Evolutionary conservation across 306 rosid species (phyloP), one percentile per base, ranked within the genome.

Genomic region (Senna tora): DNA sequence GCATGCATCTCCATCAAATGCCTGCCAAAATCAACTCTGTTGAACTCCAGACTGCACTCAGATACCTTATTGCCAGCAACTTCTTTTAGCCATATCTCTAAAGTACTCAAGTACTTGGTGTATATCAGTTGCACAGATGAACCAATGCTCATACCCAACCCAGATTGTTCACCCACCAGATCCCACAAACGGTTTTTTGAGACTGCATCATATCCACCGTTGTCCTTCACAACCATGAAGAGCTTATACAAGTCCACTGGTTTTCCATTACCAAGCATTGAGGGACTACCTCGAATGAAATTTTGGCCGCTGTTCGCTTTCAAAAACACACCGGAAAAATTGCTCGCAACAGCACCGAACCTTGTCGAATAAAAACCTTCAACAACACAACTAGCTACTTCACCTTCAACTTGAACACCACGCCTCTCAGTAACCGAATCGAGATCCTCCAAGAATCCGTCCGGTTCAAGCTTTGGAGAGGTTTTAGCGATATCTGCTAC

Each of bases 181-280:
- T 79, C 86, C 98, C 98, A 93, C 39, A 83, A 58, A 55, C 75
- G 75, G 0, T 42, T 57, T 25, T 77, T 32, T 2, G 75, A 78
- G 68, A 82, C 80, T 2, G 62, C 82, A 6, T 80, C 71, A 71
- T 75, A 90, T 28, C 98, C 98, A 73, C 98, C 98, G 51, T 86
- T 85, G 60, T 78, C 83, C 75, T 87, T 87, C 72, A 91, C 97
- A 69, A 76, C 86, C 86, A 79, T 60, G 65, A 86, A 91, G 7
- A 94, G 88, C 86, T 85, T 84, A 68, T 84, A 83, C 87, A 91
- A 88, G 80, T 87, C 88, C 55, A 85, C 82, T 1, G 74, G 22
- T 43, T 77, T 81, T 73, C 88, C 90, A 69, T 73, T 61, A 72
- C 89, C 84, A 42, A 83, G 47, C 78, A 83, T 76, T 60, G 90